phyloP scores from a whole-genome alignment of 345 rosid genomes.

The Tarenaya hassleriana region DNA sequence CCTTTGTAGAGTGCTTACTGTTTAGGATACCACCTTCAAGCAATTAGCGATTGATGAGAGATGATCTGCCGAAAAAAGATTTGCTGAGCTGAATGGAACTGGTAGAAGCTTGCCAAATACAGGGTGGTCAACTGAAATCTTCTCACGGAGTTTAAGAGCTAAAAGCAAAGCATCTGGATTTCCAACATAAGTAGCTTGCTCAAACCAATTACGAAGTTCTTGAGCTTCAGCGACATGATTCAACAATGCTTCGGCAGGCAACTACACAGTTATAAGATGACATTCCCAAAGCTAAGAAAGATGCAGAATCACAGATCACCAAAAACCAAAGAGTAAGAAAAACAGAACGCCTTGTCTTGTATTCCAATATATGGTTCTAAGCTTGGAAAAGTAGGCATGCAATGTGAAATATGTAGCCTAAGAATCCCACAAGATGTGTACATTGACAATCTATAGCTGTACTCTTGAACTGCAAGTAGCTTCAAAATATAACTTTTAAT shows the following conservation, averaged over 20 bases:
- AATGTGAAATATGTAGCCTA: too few species aligned
- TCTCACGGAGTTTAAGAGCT: slow-evolving; percentile 63
- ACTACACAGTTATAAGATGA: slow-evolving; percentile 31
- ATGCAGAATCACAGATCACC: background rate
- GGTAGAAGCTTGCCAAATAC: slow-evolving; percentile 65
- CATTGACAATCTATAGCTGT: too few species aligned
- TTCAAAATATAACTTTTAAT: too few species aligned
- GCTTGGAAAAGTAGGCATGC: too few species aligned
- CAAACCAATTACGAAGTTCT: slow-evolving; percentile 68
- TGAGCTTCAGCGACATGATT: slow-evolving; percentile 68
- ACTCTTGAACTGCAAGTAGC: too few species aligned
- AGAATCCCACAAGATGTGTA: too few species aligned
- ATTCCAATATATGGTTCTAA: too few species aligned
- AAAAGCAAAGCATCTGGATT: slow-evolving; percentile 94
- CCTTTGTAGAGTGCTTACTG: slow-evolving; percentile 9
- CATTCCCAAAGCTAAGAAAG: background rate
- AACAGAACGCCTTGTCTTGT: too few species aligned
- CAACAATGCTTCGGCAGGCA: slow-evolving; percentile 55
- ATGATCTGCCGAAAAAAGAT: slow-evolving; percentile 65
- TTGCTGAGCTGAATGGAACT: slow-evolving; percentile 60
- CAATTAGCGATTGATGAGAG: slow-evolving; percentile 56
- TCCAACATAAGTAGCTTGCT: slow-evolving; percentile 58
- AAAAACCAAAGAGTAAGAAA: background rate
- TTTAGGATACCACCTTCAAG: slow-evolving; percentile 62
- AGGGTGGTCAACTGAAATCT: slow-evolving; percentile 38